Evolutionary conservation across 2,329 filamentous ascomycete genomes (phyloP), one percentile per base, ranked within the genome.

Genomic region (Microthyrium microscopicum): DNA sequence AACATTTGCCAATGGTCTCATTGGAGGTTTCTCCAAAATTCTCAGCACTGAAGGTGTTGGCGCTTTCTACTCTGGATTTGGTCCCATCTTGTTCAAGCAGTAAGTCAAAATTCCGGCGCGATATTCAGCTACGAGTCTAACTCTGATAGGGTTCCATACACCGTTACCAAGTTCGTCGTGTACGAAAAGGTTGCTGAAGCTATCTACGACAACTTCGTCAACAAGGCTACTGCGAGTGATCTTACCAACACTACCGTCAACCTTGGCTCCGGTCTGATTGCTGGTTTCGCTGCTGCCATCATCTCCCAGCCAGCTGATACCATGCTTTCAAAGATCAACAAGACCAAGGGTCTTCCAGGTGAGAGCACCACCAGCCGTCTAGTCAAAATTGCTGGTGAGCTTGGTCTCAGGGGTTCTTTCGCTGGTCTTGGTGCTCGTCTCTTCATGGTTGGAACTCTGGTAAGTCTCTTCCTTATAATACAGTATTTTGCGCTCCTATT

Each of bases 281-380:
- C 84, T 35, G 70, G 84, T 68, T 83, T 91, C 64, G 82, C 81
- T 50, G 82, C 82, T 49, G 82, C 82, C 54, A 56, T 87, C 49
- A 70, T 91, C 55, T 91, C 82, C 42, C 82, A 91, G 66, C 82
- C 82, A 48, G 82, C 82, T 56, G 82, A 91, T 59, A 91, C 82
- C 54, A 91, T 91, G 82, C 75, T 91, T 44, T 79, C 72, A 64
- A 89, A 87, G 73, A 89, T 91, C 70, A 91, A 91, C 78, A 89
- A 89, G 78, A 82, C 78, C 62, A 75, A 82, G 68, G 82, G 80
- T 62, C 66, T 73, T 40, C 81, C 82, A 45, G 82, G 82, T 67
- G 80, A 91, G 67, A 73, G 82, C 52, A 89, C 79, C 50, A 70
- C 70, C 54, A 69, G 65, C 57, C 77, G 82, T 59, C 63, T 91